Evolutionary conservation across 495 filamentous ascomycete species (phyloP).

Genomic region (Aspergillus biplanus): DNA sequence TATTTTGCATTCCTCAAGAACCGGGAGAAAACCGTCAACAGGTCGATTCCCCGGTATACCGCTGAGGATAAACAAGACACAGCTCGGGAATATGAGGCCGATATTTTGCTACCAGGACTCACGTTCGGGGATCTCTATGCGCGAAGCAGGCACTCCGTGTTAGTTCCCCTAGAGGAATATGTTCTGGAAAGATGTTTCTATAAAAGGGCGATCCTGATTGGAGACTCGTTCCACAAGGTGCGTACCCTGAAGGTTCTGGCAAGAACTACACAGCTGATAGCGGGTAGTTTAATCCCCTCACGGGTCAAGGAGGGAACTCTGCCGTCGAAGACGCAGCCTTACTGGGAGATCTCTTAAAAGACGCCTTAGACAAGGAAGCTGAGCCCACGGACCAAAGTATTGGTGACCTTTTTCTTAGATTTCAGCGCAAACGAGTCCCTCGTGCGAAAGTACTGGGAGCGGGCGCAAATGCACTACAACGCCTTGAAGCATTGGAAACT

Average conservation of each 20-base stretch:
- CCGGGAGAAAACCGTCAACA: not conserved
- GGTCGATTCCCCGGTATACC: not conserved
- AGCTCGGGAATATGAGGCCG: not conserved
- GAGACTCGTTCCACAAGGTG: conserved; percentile 25
- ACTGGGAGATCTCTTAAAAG: conserved; percentile 2
- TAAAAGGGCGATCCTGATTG: conserved; percentile 18
- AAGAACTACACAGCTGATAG: not conserved
- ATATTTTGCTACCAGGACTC: not conserved
- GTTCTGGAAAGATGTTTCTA: conserved; percentile 17
- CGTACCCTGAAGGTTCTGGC: not conserved
- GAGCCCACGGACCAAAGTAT: not conserved
- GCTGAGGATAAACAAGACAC: not conserved
- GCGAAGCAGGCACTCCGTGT: not conserved
- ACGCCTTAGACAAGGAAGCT: not conserved
- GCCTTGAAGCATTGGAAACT: not conserved
- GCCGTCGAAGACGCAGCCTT: conserved; percentile 41
- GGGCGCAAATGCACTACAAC: not conserved
- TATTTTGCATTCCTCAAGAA: not conserved
- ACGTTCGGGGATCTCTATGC: not conserved
- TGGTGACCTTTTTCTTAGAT: not conserved
- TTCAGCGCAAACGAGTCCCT: not conserved
- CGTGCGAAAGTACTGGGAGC: not conserved
- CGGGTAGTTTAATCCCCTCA: conserved; percentile 26
- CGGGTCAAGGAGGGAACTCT: conserved; percentile 38
- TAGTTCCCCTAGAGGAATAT: conserved; percentile 19